Percentiles rank a stretch among this genome's conserved stretches.
These are phyloP conservation scores for Taiwanofungus camphoratus DNA, from an alignment of 1,284 basidiomycete genomes.

Conservation along the genomic window DNA sequence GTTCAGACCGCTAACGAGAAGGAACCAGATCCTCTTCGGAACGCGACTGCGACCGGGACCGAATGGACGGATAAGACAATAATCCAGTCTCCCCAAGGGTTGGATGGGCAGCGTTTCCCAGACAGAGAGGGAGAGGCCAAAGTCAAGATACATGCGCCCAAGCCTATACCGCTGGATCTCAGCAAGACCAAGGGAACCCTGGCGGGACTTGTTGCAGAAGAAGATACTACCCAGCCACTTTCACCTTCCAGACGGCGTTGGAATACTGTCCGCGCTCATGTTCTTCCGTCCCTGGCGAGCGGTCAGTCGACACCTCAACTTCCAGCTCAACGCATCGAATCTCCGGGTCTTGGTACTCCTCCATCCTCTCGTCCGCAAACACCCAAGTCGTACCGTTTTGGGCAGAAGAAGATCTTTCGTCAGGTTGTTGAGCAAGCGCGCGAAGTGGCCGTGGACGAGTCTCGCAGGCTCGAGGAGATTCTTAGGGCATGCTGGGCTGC, in stretches of 20 bases:
- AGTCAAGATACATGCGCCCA: slow-evolving; percentile 2
- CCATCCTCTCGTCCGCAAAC: slow-evolving; percentile 28
- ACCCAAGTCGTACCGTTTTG: slow-evolving; percentile 50
- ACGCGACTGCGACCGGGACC: neutral
- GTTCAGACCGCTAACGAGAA: neutral
- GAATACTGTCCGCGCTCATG: slow-evolving; percentile 48
- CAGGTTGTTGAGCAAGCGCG: slow-evolving; percentile 57
- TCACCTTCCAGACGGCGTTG: slow-evolving; percentile 43
- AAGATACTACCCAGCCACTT: slow-evolving; percentile 17
- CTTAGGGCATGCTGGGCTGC: slow-evolving; percentile 44
- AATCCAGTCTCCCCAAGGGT: slow-evolving; percentile 15
- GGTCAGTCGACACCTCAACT: slow-evolving; percentile 20
- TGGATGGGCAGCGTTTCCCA: neutral
- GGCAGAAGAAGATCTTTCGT: slow-evolving; percentile 46
- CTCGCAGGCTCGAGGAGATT: slow-evolving; percentile 44
- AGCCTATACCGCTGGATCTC: slow-evolving; percentile 14
- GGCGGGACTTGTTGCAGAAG: no score
- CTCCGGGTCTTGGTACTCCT: slow-evolving; percentile 21
- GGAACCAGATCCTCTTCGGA: slow-evolving; percentile 1
- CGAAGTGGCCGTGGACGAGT: slow-evolving; percentile 39
- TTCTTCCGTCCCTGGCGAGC: slow-evolving; percentile 32
- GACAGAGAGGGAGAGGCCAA: slow-evolving; percentile 9
- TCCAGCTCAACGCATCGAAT: slow-evolving; percentile 19
- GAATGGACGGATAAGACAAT: slow-evolving; percentile 18
- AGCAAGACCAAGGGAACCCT: slow-evolving; percentile 3